phyloP scores from a whole-genome alignment of 2,329 filamentous ascomycete species.

The Verruconis gallopava region DNA sequence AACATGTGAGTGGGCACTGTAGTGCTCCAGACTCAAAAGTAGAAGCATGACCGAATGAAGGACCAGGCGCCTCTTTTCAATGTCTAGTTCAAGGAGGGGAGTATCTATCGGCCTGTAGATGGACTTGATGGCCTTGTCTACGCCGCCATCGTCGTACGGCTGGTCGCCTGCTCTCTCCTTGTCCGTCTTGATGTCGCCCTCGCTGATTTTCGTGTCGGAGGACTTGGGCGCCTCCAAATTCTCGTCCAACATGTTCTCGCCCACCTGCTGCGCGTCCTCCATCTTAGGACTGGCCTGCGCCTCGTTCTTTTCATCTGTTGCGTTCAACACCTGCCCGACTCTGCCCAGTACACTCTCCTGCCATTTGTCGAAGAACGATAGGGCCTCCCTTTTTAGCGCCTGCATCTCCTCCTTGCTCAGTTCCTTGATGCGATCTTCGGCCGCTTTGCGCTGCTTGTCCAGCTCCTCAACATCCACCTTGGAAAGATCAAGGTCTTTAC shows the following conservation, averaged over 20 bases:
- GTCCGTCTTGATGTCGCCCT: slow-evolving; percentile 17
- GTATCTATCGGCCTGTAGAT: slow-evolving; percentile 37
- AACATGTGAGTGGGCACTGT: slow-evolving; percentile 59
- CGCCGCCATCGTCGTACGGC: slow-evolving; percentile 12
- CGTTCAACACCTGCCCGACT: slow-evolving; percentile 51
- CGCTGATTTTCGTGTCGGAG: slow-evolving; percentile 18
- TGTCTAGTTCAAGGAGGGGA: slow-evolving; percentile 43
- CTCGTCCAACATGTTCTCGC: slow-evolving; percentile 21
- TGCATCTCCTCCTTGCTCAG: slow-evolving; percentile 38
- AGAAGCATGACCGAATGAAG: slow-evolving; percentile 61
- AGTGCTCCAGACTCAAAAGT: slow-evolving; percentile 63
- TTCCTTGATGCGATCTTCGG: slow-evolving; percentile 31
- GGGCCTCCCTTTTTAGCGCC: slow-evolving; percentile 55
- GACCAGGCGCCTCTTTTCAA: slow-evolving; percentile 52
- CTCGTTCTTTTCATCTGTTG: slow-evolving; percentile 19
- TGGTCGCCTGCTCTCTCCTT: slow-evolving; percentile 19
- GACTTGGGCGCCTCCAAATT: slow-evolving; percentile 18
- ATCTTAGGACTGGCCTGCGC: slow-evolving; percentile 12
- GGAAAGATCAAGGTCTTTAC: slow-evolving; percentile 11
- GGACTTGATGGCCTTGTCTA: slow-evolving; percentile 27
- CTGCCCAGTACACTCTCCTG: slow-evolving; percentile 55
- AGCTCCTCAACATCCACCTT: slow-evolving; percentile 19
- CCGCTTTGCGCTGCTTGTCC: slow-evolving; percentile 20
- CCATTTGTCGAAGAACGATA: slow-evolving; percentile 72
- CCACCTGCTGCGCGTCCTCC: slow-evolving; percentile 18